Conservation (phyloP, 1,139 yeast species). For the Nakaseomyces kungkrabaensis region DNA sequence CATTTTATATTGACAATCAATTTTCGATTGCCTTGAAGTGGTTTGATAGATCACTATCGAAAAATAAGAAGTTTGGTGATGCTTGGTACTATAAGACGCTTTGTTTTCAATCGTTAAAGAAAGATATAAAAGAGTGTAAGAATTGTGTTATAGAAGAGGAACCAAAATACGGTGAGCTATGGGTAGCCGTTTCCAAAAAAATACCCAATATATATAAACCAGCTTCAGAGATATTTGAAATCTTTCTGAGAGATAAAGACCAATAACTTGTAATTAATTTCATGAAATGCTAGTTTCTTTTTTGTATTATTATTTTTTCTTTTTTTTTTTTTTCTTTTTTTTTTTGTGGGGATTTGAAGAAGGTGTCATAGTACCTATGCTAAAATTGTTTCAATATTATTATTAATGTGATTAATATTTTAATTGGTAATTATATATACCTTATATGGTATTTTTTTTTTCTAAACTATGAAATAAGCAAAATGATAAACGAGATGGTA, state of each 20-base stretch:
- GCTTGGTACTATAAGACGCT: constrained; percentile 62
- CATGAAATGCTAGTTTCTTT: too few species aligned
- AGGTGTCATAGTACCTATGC: too few species aligned
- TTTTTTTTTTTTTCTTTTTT: not conserved
- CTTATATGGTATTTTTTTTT: too few species aligned
- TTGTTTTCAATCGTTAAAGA: constrained; percentile 31
- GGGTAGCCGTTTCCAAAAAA: constrained; percentile 43
- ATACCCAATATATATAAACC: constrained; percentile 13
- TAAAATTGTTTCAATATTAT: too few species aligned
- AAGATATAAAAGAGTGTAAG: constrained; percentile 28
- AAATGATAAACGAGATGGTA: not conserved
- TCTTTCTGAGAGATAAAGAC: not conserved
- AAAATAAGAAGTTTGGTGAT: constrained; percentile 60
- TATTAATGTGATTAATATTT: too few species aligned
- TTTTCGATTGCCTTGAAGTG: constrained; percentile 57
- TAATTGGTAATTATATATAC: too few species aligned
- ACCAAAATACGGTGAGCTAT: constrained; percentile 50
- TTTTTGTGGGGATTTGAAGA: too few species aligned
- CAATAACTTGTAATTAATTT: not conserved
- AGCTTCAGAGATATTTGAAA: constrained; percentile 11
- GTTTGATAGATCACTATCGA: constrained; percentile 59
- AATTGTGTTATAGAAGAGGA: constrained; percentile 34
- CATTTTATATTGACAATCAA: constrained; percentile 63
- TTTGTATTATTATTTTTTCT: not conserved
- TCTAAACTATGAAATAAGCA: too few species aligned